These are phyloP conservation scores for Debaryomyces castellii DNA, from an alignment of 805 yeast species.

Conservation along the genomic window DNA sequence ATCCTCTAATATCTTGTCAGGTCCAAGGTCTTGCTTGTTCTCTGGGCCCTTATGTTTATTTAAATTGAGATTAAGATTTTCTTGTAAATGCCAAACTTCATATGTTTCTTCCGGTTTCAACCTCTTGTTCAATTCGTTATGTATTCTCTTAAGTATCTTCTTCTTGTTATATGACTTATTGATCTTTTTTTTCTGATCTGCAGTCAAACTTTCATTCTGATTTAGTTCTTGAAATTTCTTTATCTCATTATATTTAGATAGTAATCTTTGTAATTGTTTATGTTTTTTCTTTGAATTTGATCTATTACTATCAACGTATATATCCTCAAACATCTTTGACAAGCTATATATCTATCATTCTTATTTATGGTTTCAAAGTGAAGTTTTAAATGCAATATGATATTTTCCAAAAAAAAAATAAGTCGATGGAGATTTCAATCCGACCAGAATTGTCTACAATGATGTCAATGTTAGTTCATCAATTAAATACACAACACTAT, in stretches of 20 bases:
- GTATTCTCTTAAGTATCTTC: conserved; percentile 20
- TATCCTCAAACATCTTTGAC: conserved; percentile 10
- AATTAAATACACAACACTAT: conserved; percentile 1
- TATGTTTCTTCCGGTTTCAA: conserved; percentile 32
- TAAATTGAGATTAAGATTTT: conserved; percentile 13
- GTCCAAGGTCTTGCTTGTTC: too few relatives aligned
- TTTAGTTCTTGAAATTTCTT: conserved; percentile 13
- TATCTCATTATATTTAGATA: conserved; percentile 18
- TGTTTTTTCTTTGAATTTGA: conserved; percentile 9
- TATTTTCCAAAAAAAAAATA: background rate
- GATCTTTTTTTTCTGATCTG: conserved; percentile 7
- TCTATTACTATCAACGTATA: conserved; percentile 9
- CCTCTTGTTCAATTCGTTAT: conserved; percentile 22
- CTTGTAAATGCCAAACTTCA: conserved; percentile 31
- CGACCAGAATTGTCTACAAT: background rate
- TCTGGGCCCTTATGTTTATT: conserved; percentile 7
- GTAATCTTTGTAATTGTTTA: conserved; percentile 8
- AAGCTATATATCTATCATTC: background rate
- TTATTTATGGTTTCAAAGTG: background rate
- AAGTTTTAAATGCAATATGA: background rate
- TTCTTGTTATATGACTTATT: conserved; percentile 10
- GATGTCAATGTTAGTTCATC: background rate
- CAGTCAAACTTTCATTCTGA: conserved; percentile 2
- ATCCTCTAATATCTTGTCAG: conserved; percentile 2
- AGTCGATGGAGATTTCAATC: background rate